Percentiles rank a stretch among this genome's conserved stretches.
These are phyloP conservation scores for Penicillium griseofulvum DNA, from an alignment of 2,329 filamentous ascomycete genomes.

Conservation along the genomic window DNA sequence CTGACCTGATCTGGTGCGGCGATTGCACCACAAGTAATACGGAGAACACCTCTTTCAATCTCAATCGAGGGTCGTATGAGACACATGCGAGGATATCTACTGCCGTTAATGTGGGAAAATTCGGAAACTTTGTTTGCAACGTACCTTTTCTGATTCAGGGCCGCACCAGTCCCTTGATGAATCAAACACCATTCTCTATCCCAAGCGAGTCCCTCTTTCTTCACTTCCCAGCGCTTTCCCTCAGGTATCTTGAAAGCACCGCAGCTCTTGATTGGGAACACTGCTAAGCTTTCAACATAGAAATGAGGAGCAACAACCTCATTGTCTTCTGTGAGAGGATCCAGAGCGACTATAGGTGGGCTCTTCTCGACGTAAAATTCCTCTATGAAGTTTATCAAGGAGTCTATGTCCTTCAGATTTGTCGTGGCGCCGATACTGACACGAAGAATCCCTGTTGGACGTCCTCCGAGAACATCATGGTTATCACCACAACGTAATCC, in stretches of 20 bases:
- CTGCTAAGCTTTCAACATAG: constrained; percentile 62
- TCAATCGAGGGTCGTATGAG: constrained; percentile 74
- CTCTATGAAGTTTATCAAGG: constrained; percentile 67
- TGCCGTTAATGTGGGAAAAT: neutral
- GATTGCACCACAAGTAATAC: constrained; percentile 50
- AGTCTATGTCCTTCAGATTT: constrained; percentile 68
- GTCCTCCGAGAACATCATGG: constrained; percentile 76
- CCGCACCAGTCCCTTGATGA: constrained; percentile 78
- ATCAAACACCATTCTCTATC: constrained; percentile 96
- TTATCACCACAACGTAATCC: constrained; percentile 83
- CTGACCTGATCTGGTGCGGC: constrained; percentile 28
- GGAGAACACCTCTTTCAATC: constrained; percentile 63
- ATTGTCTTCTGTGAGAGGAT: constrained; percentile 13
- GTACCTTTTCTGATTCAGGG: constrained; percentile 83
- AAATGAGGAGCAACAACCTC: constrained; percentile 33
- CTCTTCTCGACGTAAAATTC: constrained; percentile 62
- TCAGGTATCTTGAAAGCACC: constrained; percentile 70
- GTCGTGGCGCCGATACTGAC: constrained; percentile 91
- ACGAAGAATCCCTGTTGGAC: constrained; percentile 82
- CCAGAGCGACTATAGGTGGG: constrained; percentile 17
- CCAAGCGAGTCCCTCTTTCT: constrained; percentile 81
- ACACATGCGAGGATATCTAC: constrained; percentile 68
- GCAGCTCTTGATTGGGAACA: constrained; percentile 96
- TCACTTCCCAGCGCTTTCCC: constrained; percentile 69
- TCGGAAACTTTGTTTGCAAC: neutral